These are phyloP conservation scores for Nicotiana rustica DNA, from an alignment of 305 asterid genomes.

Conservation along the genomic window DNA sequence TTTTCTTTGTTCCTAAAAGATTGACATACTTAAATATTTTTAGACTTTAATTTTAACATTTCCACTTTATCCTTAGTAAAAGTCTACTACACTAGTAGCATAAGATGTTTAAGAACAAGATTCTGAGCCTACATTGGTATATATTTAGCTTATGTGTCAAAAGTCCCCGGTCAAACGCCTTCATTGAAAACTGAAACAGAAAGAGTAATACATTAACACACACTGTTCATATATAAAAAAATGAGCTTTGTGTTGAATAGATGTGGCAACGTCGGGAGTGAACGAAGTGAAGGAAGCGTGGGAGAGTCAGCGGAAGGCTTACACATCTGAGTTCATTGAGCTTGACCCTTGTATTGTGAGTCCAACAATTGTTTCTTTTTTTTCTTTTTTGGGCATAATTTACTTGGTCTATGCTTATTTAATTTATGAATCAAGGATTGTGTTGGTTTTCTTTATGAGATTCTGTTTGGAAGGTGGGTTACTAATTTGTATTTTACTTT, in stretches of 20 bases:
- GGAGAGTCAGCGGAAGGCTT: conserved; percentile 94
- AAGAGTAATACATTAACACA: background rate
- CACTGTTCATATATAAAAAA: conserved; percentile 16
- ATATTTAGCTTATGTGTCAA: background rate
- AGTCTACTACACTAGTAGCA: background rate
- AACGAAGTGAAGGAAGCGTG: conserved; percentile 82
- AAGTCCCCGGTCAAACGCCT: background rate
- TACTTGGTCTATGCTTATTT: background rate
- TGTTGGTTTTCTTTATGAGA: conserved; percentile 11
- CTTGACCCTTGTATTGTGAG: conserved; percentile 92
- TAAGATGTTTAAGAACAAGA: background rate
- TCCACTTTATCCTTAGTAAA: background rate
- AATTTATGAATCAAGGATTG: conserved; percentile 5
- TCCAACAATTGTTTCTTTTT: background rate
- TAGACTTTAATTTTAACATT: background rate
- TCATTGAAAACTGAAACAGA: background rate
- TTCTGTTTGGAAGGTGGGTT: conserved; percentile 13
- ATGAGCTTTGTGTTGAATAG: conserved; percentile 48
- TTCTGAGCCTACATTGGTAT: background rate
- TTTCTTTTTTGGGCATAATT: background rate
- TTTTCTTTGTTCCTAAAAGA: background rate
- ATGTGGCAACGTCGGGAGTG: conserved; percentile 75
- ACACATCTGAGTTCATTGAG: conserved; percentile 83
- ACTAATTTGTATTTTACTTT: background rate
- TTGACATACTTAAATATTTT: background rate